phyloP scores from a whole-genome alignment of 371 early-diverging fungal species.

The Blakeslea trispora region DNA sequence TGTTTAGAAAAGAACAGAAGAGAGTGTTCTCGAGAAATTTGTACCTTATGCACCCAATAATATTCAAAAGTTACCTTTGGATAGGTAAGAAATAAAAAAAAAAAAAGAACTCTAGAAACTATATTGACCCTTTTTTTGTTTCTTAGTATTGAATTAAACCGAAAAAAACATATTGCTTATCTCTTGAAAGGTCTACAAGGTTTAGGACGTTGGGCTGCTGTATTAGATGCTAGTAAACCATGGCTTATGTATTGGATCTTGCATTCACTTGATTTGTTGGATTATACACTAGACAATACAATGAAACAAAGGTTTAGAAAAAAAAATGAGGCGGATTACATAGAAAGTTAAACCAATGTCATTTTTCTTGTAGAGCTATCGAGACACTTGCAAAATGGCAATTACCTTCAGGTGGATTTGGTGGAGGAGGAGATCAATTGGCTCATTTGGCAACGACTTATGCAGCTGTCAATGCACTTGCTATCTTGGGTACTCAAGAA shows the following conservation, averaged over 20 bases:
- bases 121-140: no score
- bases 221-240: conserved; percentile 87
- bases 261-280: conserved; percentile 81
- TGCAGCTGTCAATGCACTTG: conserved; percentile 79
- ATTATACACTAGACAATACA: conserved; percentile 41
- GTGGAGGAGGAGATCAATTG: conserved; percentile 81
- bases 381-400: conserved; percentile 72
- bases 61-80: conserved; percentile 19
- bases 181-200: conserved; percentile 50
- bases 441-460: conserved; percentile 87
- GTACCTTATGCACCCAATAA: conserved; percentile 40
- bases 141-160: conserved; percentile 53
- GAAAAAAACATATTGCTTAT: conserved; percentile 62
- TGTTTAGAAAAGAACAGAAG: conserved; percentile 44
- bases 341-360: no score
- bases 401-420: conserved; percentile 80
- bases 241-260: conserved; percentile 93
- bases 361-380: conserved; percentile 46
- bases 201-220: conserved; percentile 63
- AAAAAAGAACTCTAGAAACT: neutral
- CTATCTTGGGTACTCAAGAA: conserved; percentile 69
- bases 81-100: conserved; percentile 17
- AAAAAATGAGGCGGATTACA: neutral
- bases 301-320: conserved; percentile 47
- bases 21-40: conserved; percentile 34